Evolutionary conservation across 352 stramenopile species (phyloP), one percentile per base, ranked within the genome.

Genomic region (Globisporangium recalcitrans): DNA sequence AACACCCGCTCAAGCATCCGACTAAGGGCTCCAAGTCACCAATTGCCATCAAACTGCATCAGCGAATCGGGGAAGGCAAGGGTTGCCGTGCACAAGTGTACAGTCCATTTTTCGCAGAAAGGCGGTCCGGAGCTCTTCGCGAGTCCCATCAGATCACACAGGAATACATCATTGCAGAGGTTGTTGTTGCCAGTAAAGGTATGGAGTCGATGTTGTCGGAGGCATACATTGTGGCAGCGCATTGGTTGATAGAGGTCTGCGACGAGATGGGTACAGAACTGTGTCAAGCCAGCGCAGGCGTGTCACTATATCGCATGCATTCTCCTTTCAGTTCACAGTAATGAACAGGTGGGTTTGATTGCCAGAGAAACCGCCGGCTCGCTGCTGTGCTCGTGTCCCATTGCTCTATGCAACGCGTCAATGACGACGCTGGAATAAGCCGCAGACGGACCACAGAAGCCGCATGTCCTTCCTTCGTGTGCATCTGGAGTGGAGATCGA

Each of bases 71-170:
- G 21, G 38, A 11, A 11, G 38, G 38, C 38, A 46, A 46, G 38
- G 38, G 38, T 46, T 46, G 38, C 38, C 38, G 22, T 46, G 21
- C 38, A 38, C 32, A 11, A 38, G 6, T 13, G 6, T 46, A 8
- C 38, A 46, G 38, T 46, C 38, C 38, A 21, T 44, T 44, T 44
- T 44, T 44, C 38, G n/a, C 32, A 48, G 32, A 58, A 47, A 48
- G 52, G 26, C 52, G 53, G 16, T 49, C 53, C 34, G 53, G 22
- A 49, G 53, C 53, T 59, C 53, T 59, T 60, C 53, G 21, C 22
- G 3, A 19, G 0, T 4, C 6, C 14, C 22, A 60, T 24, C 7
- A 16, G 0, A 51, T 51, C 11, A 14, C 0, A 36, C 53, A 60
- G 2, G 4, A 11, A 13, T 27, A 60, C 36, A 1, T 26, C 36